Base-by-base conservation (phyloP, 768 basidiomycete species). In the Mycena olivaceomarginata region DNA sequence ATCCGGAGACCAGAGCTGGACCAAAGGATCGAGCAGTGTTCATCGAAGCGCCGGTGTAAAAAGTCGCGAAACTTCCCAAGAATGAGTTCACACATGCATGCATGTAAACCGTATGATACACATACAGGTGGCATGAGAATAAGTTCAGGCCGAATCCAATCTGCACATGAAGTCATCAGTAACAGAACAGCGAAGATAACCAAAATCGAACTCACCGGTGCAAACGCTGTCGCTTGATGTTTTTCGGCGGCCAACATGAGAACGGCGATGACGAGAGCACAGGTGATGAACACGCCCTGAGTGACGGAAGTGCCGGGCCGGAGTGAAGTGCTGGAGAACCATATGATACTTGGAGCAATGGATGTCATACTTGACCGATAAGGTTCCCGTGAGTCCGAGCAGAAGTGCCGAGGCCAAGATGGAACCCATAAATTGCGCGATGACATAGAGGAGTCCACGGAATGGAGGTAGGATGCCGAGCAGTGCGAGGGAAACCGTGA, bases 201-300 rank as follows among this genome's bases (percentile, higher is more conserved):
- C 45, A 11, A 31, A 12, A 56, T 18, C n/a, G 41, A 22, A 80
- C 85, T 60, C 76, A 93, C 92, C n/a, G 94, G 94, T 25, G 93
- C 93, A 80, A 94, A 93, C 0, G 93, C 91, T 1, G 93, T 94
- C 2, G 88, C 87, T 39, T 87, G 85, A 79, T 94, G 93, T 83
- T 94, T 94, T 84, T 94, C 94, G 18, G 91, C 92, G 5, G 94
- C 94, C 37, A 94, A 83, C 93, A 94, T 94, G 76, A 94, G 89
- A n/a, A 94, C 92, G 11, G 93, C 86, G 15, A 93, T 83, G 57
- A 92, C 90, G 53, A 94, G 86, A 18, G 88, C 86, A 15, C 90
- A 86, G 16, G 93, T 94, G 78, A 94, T 93, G 82, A 94, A 94
- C 18, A 93, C 89, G 13, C 87, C 93, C 82, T 94, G 92, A 0